Evolutionary conservation across 805 yeast species (phyloP).

Genomic region (Saccharomycopsis fermentans): DNA sequence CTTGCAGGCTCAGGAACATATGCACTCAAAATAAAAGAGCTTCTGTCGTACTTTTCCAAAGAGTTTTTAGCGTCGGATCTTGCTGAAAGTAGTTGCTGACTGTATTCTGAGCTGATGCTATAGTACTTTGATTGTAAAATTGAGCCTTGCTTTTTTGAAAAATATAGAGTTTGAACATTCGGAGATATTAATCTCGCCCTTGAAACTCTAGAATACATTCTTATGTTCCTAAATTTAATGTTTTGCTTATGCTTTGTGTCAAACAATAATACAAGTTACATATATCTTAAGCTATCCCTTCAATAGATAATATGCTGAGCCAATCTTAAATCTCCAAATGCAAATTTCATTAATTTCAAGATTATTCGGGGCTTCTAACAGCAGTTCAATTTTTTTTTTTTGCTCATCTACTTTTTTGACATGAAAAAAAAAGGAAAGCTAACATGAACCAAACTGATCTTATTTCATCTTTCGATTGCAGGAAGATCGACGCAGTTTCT

Average conservation of each 20-base stretch:
- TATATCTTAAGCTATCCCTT: no score
- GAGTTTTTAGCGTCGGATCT: constrained; percentile 10
- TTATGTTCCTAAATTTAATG: not conserved
- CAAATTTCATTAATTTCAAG: not conserved
- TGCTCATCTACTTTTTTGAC: not conserved
- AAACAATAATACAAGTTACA: not conserved
- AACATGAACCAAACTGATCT: no score
- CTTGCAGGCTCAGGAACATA: constrained; percentile 58
- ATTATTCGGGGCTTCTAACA: not conserved
- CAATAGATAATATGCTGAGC: not conserved
- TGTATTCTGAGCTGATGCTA: constrained; percentile 1
- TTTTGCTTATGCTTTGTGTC: not conserved
- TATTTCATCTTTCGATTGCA: no score
- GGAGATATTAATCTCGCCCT: not conserved
- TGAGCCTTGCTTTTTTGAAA: not conserved
- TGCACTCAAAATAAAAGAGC: constrained; percentile 55
- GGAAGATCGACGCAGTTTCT: no score
- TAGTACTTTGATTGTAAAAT: not conserved
- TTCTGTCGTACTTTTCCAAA: constrained; percentile 43
- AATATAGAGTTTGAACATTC: not conserved
- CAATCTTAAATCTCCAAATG: not conserved
- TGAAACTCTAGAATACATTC: not conserved
- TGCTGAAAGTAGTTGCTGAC: constrained; percentile 10
- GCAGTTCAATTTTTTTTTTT: not conserved
- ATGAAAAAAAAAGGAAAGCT: not conserved